Evolutionary conservation across 768 basidiomycete genomes (phyloP), one percentile per base, ranked within the genome.

Genomic region (Russula sp.): DNA sequence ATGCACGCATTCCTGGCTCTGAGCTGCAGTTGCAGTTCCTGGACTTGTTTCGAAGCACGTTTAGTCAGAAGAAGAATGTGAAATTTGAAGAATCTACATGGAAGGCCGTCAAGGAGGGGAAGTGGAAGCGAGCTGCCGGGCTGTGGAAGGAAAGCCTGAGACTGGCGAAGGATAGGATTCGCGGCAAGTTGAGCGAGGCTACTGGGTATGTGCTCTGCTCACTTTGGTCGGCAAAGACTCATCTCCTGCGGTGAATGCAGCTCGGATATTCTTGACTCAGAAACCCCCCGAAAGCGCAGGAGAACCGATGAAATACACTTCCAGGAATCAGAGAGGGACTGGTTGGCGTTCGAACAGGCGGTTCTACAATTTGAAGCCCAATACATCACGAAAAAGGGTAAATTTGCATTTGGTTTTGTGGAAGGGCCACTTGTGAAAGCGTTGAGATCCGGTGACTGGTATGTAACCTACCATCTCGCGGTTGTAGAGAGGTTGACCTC

Each of bases 401-500:
- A 91, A 71, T 89, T 97, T 70, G 90, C 94, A 0, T 98, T 98
- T 70, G 86, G 86, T 9, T 98, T 98, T 69, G 87, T 98, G 1
- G 97, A 99, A 71, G 97, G 96, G 0, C 95, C 97, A 13, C 77
- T 99, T n/a, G 85, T 97, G 27, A 90, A 87, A 68, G 97, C 97
- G 2, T 74, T 99, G 60, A 82, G 88, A 34, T 81, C 80, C 51
- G 97, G 97, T 6, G 85, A 96, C 72, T 99, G 97, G 97, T 96
- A 69, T 76, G 50, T 66, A 9, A 13, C 8, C 18, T 32, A 11
- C 18, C 13, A 9, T 44, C 22, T 40, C 1, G 11, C 10, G 6
- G 39, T 35, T 4, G 16, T 11, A 20, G 35, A 22, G 47, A 14
- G 22, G 39, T 50, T 67, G 9, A 61, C 42, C 27, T 57, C 22